Conservation (phyloP, 345 rosid genomes). For the Boechera divaricarpa region DNA sequence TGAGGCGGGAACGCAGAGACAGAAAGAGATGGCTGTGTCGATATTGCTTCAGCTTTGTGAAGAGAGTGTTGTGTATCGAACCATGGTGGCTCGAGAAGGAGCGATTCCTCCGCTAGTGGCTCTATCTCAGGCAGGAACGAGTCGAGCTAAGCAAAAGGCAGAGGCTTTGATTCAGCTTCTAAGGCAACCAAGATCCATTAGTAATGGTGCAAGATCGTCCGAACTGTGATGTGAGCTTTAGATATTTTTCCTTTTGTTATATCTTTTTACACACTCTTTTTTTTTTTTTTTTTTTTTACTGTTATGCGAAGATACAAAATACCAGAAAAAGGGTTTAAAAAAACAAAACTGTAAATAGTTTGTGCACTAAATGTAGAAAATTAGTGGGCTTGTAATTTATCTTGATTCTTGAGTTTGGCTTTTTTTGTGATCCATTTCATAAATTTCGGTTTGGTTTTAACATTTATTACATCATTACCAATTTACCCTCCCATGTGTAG, state of each 20-base stretch:
- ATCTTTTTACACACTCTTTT: background rate
- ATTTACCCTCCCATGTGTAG: background rate
- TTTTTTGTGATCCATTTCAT: slow-evolving; percentile 23
- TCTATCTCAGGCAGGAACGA: slow-evolving; percentile 80
- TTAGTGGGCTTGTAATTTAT: slow-evolving; percentile 31
- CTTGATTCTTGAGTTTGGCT: slow-evolving; percentile 25
- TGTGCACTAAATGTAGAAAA: slow-evolving; percentile 22
- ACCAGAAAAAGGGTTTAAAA: background rate
- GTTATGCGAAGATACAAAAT: slow-evolving; percentile 21
- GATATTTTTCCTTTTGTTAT: background rate
- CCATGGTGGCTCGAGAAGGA: too few species aligned
- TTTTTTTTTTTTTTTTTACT: too few species aligned
- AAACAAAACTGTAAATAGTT: slow-evolving; percentile 39
- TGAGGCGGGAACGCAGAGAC: too few species aligned
- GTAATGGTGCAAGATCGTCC: slow-evolving; percentile 59
- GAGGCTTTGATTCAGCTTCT: slow-evolving; percentile 75
- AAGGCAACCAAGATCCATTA: slow-evolving; percentile 90
- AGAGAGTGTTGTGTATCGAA: too few species aligned
- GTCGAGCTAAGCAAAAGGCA: slow-evolving; percentile 91
- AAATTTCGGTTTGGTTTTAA: slow-evolving; percentile 22
- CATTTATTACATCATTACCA: background rate
- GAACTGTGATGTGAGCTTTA: slow-evolving; percentile 46
- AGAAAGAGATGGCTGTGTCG: too few species aligned
- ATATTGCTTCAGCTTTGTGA: too few species aligned
- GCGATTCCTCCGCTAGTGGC: slow-evolving; percentile 80